Percentiles rank a stretch among this genome's conserved stretches.
Conservation (phyloP, 2,329 filamentous ascomycete genomes). For the Claviceps pusilla region DNA sequence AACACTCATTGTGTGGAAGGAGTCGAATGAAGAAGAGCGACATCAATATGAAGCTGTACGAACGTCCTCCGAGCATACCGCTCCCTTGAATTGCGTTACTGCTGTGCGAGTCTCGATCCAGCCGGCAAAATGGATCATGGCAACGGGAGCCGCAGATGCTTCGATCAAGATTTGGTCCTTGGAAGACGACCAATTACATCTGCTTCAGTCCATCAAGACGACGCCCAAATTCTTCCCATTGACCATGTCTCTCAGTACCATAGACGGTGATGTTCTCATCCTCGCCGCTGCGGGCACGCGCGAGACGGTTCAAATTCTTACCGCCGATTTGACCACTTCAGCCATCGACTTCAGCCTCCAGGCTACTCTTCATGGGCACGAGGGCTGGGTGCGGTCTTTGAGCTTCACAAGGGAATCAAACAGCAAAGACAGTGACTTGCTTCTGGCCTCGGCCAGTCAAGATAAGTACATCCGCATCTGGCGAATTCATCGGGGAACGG, state of each 20-base stretch:
- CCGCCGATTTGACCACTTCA: slow-evolving; percentile 30
- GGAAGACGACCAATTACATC: slow-evolving; percentile 28
- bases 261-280: slow-evolving; percentile 42
- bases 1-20: slow-evolving; percentile 61
- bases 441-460: slow-evolving; percentile 87
- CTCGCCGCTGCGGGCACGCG: slow-evolving; percentile 79
- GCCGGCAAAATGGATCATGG: slow-evolving; percentile 34
- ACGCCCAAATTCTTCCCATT: slow-evolving; percentile 72
- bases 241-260: slow-evolving; percentile 50
- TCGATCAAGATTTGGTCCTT: slow-evolving; percentile 58
- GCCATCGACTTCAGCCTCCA: slow-evolving; percentile 48
- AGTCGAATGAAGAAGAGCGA: slow-evolving; percentile 12
- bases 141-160: slow-evolving; percentile 72
- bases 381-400: slow-evolving; percentile 85
- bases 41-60: slow-evolving; percentile 29
- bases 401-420: slow-evolving; percentile 54
- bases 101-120: slow-evolving; percentile 19
- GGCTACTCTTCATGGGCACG: slow-evolving; percentile 72
- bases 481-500: slow-evolving; percentile 61
- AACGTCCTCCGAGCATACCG: slow-evolving; percentile 49
- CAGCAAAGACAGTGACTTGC: slow-evolving; percentile 44
- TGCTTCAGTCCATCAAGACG: slow-evolving; percentile 57
- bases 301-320: slow-evolving; percentile 66
- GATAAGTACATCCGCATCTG: slow-evolving; percentile 95
- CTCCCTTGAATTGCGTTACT: slow-evolving; percentile 57